Conservation (phyloP, 2,329 filamentous ascomycete genomes). For the Curvularia spicifera region DNA sequence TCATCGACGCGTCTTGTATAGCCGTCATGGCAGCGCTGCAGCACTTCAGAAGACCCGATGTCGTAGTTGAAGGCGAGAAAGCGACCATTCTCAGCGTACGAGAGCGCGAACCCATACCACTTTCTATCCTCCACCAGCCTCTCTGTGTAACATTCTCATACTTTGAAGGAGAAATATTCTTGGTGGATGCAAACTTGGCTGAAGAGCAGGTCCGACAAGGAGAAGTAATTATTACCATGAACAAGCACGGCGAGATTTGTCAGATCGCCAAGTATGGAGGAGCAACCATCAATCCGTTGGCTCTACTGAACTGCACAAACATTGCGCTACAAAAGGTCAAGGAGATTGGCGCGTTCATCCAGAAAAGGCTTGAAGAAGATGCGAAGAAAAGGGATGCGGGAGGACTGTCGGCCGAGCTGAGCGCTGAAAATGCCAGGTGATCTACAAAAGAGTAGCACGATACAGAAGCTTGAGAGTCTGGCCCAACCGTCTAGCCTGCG, state of each 20-base stretch:
- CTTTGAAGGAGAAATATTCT: conserved; percentile 73
- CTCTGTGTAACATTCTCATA: conserved; percentile 91
- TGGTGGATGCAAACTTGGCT: conserved; percentile 74
- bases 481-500: conserved; percentile 13
- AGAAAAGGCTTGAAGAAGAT: conserved; percentile 77
- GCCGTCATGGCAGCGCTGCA: conserved; percentile 86
- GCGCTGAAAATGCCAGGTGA: conserved; percentile 82
- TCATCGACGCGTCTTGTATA: conserved; percentile 85
- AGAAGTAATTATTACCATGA: conserved; percentile 82
- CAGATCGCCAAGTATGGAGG: conserved; percentile 92
- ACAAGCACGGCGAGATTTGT: conserved; percentile 87
- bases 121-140: conserved; percentile 90
- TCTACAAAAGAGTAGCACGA: conserved; percentile 14
- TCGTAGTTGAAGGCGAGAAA: conserved; percentile 81
- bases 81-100: conserved; percentile 83
- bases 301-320: conserved; percentile 76
- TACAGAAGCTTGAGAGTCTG: conserved; percentile 26
- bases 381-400: conserved; percentile 77
- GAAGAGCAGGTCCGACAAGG: conserved; percentile 79
- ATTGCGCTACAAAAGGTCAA: conserved; percentile 80
- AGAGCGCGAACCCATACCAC: conserved; percentile 86
- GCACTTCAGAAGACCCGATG: conserved; percentile 91
- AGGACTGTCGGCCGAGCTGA: conserved; percentile 79
- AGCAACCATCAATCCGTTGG: conserved; percentile 77
- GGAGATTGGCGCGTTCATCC: conserved; percentile 76